These are phyloP conservation scores for Coemansia sp. DNA, from an alignment of 192 early-diverging fungal genomes.

Conservation along the genomic window DNA sequence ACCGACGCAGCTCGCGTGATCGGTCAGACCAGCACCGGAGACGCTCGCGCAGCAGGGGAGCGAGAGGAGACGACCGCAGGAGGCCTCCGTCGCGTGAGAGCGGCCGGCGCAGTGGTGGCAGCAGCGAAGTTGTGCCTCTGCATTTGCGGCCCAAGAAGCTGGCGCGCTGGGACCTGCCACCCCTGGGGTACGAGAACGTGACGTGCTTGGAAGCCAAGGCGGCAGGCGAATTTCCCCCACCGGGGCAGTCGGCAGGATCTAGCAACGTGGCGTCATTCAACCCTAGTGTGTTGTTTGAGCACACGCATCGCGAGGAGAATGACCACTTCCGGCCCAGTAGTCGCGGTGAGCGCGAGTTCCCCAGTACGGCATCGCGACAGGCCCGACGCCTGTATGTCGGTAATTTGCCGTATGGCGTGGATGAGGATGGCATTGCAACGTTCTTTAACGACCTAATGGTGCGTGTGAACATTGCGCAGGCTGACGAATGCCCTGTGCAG, in stretches of 20 bases:
- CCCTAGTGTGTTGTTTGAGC: constrained; percentile 37
- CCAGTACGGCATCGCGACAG: constrained; percentile 63
- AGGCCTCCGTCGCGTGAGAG: constrained; percentile 39
- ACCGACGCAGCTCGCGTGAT: constrained; percentile 26
- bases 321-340: constrained; percentile 46
- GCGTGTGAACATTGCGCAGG: constrained; percentile 69
- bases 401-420: constrained; percentile 76
- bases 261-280: constrained; percentile 51
- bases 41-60: constrained; percentile 50
- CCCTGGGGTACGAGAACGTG: constrained; percentile 85
- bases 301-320: constrained; percentile 56
- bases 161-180: constrained; percentile 90
- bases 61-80: constrained; percentile 11
- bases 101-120: constrained; percentile 38
- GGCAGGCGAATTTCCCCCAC: constrained; percentile 61
- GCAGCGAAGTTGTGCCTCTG: constrained; percentile 63
- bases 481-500: constrained; percentile 68
- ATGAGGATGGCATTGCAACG: constrained; percentile 67
- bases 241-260: constrained; percentile 37
- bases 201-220: constrained; percentile 84
- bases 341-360: constrained; percentile 46
- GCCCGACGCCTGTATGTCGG: constrained; percentile 88
- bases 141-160: constrained; percentile 77
- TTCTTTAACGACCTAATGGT: constrained; percentile 91
- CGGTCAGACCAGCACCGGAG: constrained; percentile 47